Base-by-base conservation (phyloP, 176 grass and related monocot species). In the Alloteropsis semialata region DNA sequence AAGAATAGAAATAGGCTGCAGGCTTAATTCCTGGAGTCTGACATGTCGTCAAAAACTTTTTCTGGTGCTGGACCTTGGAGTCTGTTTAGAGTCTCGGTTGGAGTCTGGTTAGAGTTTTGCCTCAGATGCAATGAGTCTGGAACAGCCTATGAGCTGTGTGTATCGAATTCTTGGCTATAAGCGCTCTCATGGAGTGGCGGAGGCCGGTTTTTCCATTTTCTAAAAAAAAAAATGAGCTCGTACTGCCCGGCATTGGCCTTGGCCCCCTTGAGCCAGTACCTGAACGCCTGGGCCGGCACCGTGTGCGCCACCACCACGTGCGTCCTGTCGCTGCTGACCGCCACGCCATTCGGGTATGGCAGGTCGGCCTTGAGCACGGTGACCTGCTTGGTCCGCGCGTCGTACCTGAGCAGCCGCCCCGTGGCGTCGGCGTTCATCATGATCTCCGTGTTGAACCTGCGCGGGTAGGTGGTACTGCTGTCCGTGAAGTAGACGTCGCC, bases 401-500 rank as follows among this genome's bases (percentile, higher is more conserved):
- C 89, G 71, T 88, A 93, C 51, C 36, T 86, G 55, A 90, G 70
- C 38, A 93, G 21, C 28, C 88, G 48, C 58, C 88, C 91, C 3
- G 82, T 88, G 0, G 81, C 55, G 42, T 93, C 85, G 6, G 81
- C 63, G 5, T 82, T 78, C 10, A 85, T 32, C 60, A 87, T 72
- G 15, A 69, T 53, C 56, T 85, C 10, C 1, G 72, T 17, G 39
- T 74, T 54, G n/a, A 81, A 93, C 91, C 75, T 77, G 82, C 91
- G 84, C 36, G 66, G 72, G 21, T 50, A 79, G 16, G 45, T 28
- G 19, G 41, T 75, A 82, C 91, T 93, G 63, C 91, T 93, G 50
- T 90, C 88, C 5, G 82, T 90, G 91, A 93, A 90, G 74, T 93
- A 93, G 3, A 93, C 88, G 8, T 72, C 78, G 18, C 88, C 91